Evolutionary conservation across 805 yeast species (phyloP).

Genomic region (Spathaspora girioi): DNA sequence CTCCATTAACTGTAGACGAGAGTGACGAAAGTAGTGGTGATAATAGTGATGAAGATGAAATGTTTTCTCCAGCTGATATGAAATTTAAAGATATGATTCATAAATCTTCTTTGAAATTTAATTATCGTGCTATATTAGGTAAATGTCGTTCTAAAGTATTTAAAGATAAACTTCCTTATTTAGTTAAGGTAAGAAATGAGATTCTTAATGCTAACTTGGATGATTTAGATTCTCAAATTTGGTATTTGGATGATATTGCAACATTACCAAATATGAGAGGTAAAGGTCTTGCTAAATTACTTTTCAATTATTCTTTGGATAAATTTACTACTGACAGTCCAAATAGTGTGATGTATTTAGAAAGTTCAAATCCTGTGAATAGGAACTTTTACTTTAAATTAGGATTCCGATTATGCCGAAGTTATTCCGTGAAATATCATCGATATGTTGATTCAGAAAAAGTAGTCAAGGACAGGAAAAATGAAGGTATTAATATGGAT

Average conservation of each 20-base stretch:
- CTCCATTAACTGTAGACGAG: conserved; percentile 10
- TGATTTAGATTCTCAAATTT: conserved; percentile 25
- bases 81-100: conserved; percentile 22
- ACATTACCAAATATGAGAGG: conserved; percentile 57
- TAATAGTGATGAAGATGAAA: conserved; percentile 13
- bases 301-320: conserved; percentile 48
- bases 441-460: conserved; percentile 5
- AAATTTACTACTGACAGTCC: conserved; percentile 34
- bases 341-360: conserved; percentile 42
- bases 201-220: conserved; percentile 38
- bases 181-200: conserved; percentile 40
- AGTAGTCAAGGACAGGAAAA: conserved; percentile 6
- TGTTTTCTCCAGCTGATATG: conserved; percentile 18
- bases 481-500: conserved; percentile 9
- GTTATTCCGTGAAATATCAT: conserved; percentile 15
- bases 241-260: conserved; percentile 61
- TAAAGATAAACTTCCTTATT: conserved; percentile 46
- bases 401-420: conserved; percentile 41
- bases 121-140: conserved; percentile 25
- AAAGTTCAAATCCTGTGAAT: conserved; percentile 54
- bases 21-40: conserved; percentile 8
- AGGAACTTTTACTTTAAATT: conserved; percentile 50
- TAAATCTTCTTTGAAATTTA: conserved; percentile 32
- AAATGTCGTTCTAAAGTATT: conserved; percentile 49
- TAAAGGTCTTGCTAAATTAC: conserved; percentile 51